phyloP scores from a whole-genome alignment of 1,139 yeast genomes.

The Candida tetrigidarum region DNA sequence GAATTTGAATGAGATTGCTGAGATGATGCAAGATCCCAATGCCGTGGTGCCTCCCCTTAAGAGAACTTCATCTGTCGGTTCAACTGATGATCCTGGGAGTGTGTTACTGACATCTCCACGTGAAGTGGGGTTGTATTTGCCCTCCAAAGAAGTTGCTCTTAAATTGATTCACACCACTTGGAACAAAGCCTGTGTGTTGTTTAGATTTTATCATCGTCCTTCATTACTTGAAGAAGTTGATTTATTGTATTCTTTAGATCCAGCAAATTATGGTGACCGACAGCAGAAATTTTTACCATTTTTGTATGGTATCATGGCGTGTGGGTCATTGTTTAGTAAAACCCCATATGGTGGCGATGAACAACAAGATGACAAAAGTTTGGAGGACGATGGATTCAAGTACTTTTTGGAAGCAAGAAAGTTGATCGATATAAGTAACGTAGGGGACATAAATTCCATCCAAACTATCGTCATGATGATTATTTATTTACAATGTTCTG shows the following conservation, averaged over 20 bases:
- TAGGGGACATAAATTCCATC: constrained; percentile 50
- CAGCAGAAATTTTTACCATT: constrained; percentile 81
- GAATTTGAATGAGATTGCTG: constrained; percentile 27
- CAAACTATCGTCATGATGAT: constrained; percentile 79
- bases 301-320: constrained; percentile 60
- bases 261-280: constrained; percentile 67
- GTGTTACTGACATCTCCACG: constrained; percentile 20
- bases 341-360: constrained; percentile 37
- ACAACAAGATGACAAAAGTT: constrained; percentile 31
- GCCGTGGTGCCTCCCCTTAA: constrained; percentile 15
- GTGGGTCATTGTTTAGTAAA: constrained; percentile 72
- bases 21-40: constrained; percentile 27
- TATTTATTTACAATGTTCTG: constrained; percentile 86
- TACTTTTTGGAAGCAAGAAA: constrained; percentile 85
- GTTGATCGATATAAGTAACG: constrained; percentile 63
- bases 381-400: constrained; percentile 79
- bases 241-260: constrained; percentile 61
- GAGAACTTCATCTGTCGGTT: constrained; percentile 23
- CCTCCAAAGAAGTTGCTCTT: constrained; percentile 74
- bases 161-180: constrained; percentile 77
- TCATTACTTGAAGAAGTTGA: constrained; percentile 64
- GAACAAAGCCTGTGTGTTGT: constrained; percentile 84
- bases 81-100: constrained; percentile 23
- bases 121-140: constrained; percentile 71
- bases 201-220: constrained; percentile 86